Evolutionary conservation across 306 rosid genomes (phyloP), one percentile per base, ranked within the genome.

Genomic region (Cucumis melo): DNA sequence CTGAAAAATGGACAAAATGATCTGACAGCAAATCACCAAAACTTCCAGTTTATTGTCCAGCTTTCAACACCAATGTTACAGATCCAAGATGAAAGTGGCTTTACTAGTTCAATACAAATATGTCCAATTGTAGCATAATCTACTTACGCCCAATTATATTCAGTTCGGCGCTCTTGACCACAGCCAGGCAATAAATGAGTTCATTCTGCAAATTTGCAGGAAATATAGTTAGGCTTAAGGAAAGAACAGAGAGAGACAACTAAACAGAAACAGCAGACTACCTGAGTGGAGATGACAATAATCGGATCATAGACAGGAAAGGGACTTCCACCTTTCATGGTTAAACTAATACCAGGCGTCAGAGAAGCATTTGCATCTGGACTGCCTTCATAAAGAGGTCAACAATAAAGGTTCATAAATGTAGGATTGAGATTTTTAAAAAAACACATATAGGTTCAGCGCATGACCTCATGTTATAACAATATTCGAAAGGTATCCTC

Each of bases 111-210:
- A 73, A 57, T 42, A 19, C 66, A 56, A 82, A 58, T 44, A 61
- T 34, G 44, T 70, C 67, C 46, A 79, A 76, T 41, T 61, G 77
- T 39, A 82, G 71, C 41, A 73, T 77, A 71, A 51, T 57, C 82
- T 48, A 89, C 96, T 93, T 89, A 93, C 97, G 97, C 60, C 97
- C 96, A 75, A 93, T 89, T 81, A 91, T 90, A 81, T 84, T 88
- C 79, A 91, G 84, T 74, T 84, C 96, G 2, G 85, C 67, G 75
- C 97, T 91, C 89, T 86, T 91, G 85, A 91, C 88, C 74, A 91
- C 87, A 51, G 96, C 96, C 71, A 93, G 89, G 88, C 97, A 93
- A 83, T 93, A 90, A 78, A 93, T 85, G 83, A 86, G 87, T 79
- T 84, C 92, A 63, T 71, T 83, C 98, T 91, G 92, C 87, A 86